Conservation (phyloP, 2,329 filamentous ascomycete genomes). For the Alternaria metachromatica region DNA sequence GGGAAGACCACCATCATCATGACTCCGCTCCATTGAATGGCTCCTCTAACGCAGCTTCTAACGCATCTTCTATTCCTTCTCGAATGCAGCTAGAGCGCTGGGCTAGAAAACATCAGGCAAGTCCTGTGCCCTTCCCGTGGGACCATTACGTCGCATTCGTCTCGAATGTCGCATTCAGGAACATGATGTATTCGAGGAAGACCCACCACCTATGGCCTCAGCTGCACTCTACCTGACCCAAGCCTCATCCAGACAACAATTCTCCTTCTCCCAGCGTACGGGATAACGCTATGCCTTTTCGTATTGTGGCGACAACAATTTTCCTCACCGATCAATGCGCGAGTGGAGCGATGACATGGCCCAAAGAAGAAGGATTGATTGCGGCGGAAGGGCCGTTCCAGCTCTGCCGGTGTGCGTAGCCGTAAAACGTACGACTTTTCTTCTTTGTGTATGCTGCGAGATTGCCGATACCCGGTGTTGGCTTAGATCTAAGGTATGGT, state of each 20-base stretch:
- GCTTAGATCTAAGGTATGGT: neutral
- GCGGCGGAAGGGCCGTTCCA: constrained; percentile 14
- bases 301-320: neutral
- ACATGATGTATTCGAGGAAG: neutral
- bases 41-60: neutral
- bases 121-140: neutral
- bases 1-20: neutral
- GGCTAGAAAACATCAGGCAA: neutral
- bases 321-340: neutral
- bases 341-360: neutral
- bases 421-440: neutral
- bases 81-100: neutral
- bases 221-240: neutral
- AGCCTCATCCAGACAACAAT: neutral
- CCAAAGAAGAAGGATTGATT: constrained; percentile 16
- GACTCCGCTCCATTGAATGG: neutral
- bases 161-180: neutral
- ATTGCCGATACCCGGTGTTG: constrained; percentile 3
- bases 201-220: neutral
- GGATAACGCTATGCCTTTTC: neutral
- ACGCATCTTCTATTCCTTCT: neutral
- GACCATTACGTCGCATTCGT: neutral
- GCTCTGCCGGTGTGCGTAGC: neutral
- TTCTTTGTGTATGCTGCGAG: neutral
- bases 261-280: neutral